Base-by-base conservation (phyloP, 306 rosid species). In the Prunus padus region DNA sequence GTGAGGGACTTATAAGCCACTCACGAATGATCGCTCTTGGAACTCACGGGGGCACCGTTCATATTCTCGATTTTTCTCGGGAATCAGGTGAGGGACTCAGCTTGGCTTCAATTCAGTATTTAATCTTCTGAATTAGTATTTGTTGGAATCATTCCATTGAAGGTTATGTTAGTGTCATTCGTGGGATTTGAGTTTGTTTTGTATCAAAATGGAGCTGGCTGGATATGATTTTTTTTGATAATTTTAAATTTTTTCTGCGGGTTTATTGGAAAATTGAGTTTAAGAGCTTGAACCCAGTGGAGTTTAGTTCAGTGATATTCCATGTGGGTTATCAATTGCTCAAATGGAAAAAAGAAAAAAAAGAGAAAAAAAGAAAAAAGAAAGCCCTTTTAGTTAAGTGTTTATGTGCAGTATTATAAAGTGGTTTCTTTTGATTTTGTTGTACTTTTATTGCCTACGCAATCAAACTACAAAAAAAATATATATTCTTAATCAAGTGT, bases 21-120 rank as follows among this genome's bases (percentile, higher is more conserved):
- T n/a, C n/a, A n/a, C n/a, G 99, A 72, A 95, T 92, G 99, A 90
- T 95, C 79, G 99, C 97, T 0, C 89, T 95, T 8, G 99, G 99
- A 25, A 92, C 99, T 20, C 92, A 86, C 15, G 92, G 86, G n/a
- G 99, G 99, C 81, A 79, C 92, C 50, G 85, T 95, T 77, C 93
- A 88, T 61, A 95, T 95, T 71, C 97, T 95, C 40, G 97, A 95
- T 84, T 95, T n/a, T 95, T 86, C 97, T 95, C 52, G 99, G 99
- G 15, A 95, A 95, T 82, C 99, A 95, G 97, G 97, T 95, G 11
- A 31, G 81, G 51, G 1, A 4, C 56, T 51, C 46, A 72, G 79
- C 69, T 69, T 42, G 54, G 42, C 45, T 59, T 73, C 20, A 44
- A 26, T 72, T 72, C 42, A 16, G 25, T 72, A 22, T 33, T 37